Percentiles rank a stretch among this genome's conserved stretches.
Conservation (phyloP, 228 moss, liverwort and hornwort species). For the Sphagnum fallax region DNA sequence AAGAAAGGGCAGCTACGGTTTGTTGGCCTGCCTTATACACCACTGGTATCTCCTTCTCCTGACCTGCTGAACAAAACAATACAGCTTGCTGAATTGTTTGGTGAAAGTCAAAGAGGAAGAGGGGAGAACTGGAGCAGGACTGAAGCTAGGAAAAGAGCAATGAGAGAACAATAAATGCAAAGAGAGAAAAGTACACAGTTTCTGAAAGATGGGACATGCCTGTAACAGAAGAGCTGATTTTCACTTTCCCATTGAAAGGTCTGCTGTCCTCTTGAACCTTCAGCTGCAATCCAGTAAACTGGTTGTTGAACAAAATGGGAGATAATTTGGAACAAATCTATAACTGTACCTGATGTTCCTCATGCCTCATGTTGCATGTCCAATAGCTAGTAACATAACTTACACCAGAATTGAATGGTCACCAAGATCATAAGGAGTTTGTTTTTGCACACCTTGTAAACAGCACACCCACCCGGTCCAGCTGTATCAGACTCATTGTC, state of each 20-base stretch:
- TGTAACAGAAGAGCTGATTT: constrained; percentile 51
- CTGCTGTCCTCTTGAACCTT: constrained; percentile 56
- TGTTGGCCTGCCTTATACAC: constrained; percentile 49
- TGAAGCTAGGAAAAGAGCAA: no score
- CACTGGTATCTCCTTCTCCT: constrained; percentile 58
- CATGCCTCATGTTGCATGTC: no score
- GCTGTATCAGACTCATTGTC: constrained; percentile 36
- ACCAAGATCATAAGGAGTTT: not conserved
- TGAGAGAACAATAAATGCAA: no score
- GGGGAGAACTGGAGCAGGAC: no score
- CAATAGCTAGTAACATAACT: no score
- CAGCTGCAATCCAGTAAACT: constrained; percentile 23
- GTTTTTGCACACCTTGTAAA: constrained; percentile 27
- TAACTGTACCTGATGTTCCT: no score
- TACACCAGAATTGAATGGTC: not conserved
- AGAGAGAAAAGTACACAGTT: no score
- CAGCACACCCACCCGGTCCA: constrained; percentile 38
- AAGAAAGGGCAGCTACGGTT: constrained; percentile 33
- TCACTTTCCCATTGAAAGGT: constrained; percentile 51
- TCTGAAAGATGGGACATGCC: constrained; percentile 10
- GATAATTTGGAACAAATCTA: no score
- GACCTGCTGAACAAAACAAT: constrained; percentile 32
- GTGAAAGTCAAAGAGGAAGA: no score
- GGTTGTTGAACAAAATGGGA: no score
- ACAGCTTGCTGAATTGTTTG: not conserved